These are phyloP conservation scores for Metschnikowia anglica DNA, from an alignment of 805 yeast species.

Conservation along the genomic window DNA sequence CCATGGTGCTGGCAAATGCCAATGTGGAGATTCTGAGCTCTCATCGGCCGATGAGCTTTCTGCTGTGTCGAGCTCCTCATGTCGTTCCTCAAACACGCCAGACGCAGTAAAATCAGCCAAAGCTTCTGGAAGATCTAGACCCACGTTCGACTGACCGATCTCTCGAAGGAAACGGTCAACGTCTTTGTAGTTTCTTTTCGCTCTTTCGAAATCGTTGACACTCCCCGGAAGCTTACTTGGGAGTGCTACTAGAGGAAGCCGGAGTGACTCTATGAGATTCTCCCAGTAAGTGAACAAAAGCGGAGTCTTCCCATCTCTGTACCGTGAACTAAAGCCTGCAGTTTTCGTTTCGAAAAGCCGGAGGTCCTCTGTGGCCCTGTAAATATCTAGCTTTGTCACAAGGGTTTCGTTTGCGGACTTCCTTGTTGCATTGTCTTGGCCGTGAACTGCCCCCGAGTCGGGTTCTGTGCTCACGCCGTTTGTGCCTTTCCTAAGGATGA, in stretches of 20 bases:
- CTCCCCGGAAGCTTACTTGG: too few species aligned
- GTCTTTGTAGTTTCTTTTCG: neutral
- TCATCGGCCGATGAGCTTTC: neutral
- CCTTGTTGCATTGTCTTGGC: neutral
- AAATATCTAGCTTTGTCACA: conserved; percentile 15
- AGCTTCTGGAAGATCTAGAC: conserved; percentile 1
- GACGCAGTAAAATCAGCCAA: conserved; percentile 1
- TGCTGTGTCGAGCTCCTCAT: too few species aligned
- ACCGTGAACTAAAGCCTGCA: conserved; percentile 13
- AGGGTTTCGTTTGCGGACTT: neutral
- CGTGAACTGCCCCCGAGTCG: neutral
- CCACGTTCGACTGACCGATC: neutral
- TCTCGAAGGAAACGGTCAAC: conserved; percentile 3
- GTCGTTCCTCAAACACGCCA: neutral
- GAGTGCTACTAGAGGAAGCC: neutral
- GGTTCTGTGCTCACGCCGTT: neutral
- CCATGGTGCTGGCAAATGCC: too few species aligned
- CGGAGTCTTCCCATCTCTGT: conserved; percentile 15
- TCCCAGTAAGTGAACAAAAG: conserved; percentile 15
- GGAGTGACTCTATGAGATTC: conserved; percentile 5
- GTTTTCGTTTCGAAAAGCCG: conserved; percentile 18
- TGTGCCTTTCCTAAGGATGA: conserved; percentile 17
- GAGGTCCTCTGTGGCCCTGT: conserved; percentile 12
- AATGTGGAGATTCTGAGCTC: too few species aligned
- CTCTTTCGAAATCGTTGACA: neutral